Evolutionary conservation across 108 stramenopile species (phyloP).

Genomic region (Nitzschia putrida): DNA sequence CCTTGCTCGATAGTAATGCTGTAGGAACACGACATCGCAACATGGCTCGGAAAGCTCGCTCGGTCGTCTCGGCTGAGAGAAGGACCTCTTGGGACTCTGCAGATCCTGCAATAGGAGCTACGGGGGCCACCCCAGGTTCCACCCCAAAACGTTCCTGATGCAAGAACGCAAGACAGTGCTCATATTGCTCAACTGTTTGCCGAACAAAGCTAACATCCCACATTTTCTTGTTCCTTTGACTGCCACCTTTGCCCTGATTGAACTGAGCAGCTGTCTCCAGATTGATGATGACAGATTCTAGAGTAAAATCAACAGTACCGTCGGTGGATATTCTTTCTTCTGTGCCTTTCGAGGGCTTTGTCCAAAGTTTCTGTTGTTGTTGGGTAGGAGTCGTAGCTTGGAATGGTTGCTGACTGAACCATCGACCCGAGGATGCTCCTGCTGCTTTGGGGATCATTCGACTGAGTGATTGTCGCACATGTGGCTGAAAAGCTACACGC

Average conservation of each 20-base stretch:
- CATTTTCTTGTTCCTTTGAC: slow-evolving; percentile 6
- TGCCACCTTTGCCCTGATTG: slow-evolving; percentile 41
- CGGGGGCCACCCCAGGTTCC: background rate
- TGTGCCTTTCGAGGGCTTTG: background rate
- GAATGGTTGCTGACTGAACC: too few relatives aligned
- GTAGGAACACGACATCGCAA: slow-evolving; percentile 61
- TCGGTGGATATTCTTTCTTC: background rate
- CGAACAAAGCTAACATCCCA: slow-evolving; percentile 34
- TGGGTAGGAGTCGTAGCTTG: background rate
- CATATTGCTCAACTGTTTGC: slow-evolving; percentile 35
- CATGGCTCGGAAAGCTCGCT: slow-evolving; percentile 54
- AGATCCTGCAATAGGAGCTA: background rate
- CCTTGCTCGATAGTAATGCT: slow-evolving; percentile 46
- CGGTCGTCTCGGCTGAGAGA: slow-evolving; percentile 53
- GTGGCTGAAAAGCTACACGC: too few relatives aligned
- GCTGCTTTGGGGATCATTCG: too few relatives aligned
- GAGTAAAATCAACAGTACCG: background rate
- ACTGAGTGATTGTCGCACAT: too few relatives aligned
- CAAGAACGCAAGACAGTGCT: slow-evolving; percentile 29
- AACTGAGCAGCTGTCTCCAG: slow-evolving; percentile 31
- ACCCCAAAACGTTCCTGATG: slow-evolving; percentile 16
- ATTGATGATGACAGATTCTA: slow-evolving; percentile 24
- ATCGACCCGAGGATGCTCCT: too few relatives aligned
- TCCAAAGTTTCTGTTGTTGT: slow-evolving; percentile 2
- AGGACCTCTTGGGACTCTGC: slow-evolving; percentile 38